phyloP scores from a whole-genome alignment of 1,284 basidiomycete genomes.

The Afroboletus lepidellus region DNA sequence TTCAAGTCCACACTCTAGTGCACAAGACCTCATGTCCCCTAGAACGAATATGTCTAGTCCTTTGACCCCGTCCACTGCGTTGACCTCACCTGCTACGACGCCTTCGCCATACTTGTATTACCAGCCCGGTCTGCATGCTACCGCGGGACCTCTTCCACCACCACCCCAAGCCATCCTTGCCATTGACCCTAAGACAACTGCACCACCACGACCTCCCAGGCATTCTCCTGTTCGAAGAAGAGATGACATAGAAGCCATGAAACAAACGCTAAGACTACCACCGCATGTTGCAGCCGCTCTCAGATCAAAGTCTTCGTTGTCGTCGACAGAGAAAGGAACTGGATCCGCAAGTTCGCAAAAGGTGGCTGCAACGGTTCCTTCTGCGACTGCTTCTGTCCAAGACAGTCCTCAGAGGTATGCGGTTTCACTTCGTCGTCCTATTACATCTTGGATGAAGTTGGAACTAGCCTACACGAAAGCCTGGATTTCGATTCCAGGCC shows the following conservation, averaged over 20 bases:
- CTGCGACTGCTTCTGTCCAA: slow-evolving; percentile 4
- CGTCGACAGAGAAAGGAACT: slow-evolving; percentile 9
- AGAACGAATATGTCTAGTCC: slow-evolving; percentile 27
- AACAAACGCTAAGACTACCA: slow-evolving; percentile 56
- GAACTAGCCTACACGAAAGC: slow-evolving; percentile 21
- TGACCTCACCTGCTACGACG: slow-evolving; percentile 28
- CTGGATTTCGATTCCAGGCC: slow-evolving; percentile 27
- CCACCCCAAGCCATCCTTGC: slow-evolving; percentile 58
- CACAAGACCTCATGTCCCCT: slow-evolving; percentile 32
- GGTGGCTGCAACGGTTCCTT: background rate
- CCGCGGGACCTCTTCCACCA: slow-evolving; percentile 67
- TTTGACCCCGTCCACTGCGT: slow-evolving; percentile 26
- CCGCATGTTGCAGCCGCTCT: slow-evolving; percentile 51
- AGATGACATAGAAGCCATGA: slow-evolving; percentile 52
- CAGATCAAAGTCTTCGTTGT: slow-evolving; percentile 16
- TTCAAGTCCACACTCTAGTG: slow-evolving; percentile 29
- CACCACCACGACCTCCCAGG: slow-evolving; percentile 66
- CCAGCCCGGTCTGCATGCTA: slow-evolving; percentile 66
- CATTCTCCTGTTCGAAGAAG: slow-evolving; percentile 49
- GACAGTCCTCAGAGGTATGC: slow-evolving; percentile 25
- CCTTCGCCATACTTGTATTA: slow-evolving; percentile 53
- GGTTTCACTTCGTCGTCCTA: background rate
- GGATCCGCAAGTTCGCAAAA: slow-evolving; percentile 5
- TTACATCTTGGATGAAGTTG: background rate
- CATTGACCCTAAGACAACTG: slow-evolving; percentile 42